These are phyloP conservation scores for Phytophthora boehmeriae DNA, from an alignment of 352 stramenopile species.

Conservation along the genomic window DNA sequence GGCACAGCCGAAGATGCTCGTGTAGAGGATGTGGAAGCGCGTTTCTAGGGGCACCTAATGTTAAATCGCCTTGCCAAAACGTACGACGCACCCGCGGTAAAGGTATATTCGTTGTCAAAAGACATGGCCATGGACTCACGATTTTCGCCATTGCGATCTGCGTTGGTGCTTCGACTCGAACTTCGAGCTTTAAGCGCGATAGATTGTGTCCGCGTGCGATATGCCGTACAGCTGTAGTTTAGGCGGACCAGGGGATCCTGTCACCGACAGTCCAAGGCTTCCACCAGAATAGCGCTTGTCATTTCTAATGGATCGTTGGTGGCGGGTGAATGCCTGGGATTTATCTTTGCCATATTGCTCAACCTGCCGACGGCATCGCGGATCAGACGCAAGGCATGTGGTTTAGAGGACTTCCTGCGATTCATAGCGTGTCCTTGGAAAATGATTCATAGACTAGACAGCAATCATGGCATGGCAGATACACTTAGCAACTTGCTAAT, in stretches of 20 bases:
- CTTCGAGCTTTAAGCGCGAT: background rate
- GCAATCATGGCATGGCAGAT: too few relatives aligned
- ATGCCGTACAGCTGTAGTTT: conserved; percentile 13
- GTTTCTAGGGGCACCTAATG: conserved; percentile 25
- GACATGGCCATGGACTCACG: too few relatives aligned
- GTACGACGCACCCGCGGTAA: conserved; percentile 20
- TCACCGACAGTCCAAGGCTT: too few relatives aligned
- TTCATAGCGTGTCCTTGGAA: too few relatives aligned
- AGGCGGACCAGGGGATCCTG: conserved; percentile 19
- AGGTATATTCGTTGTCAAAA: conserved; percentile 12
- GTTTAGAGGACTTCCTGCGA: too few relatives aligned
- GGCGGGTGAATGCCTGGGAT: conserved; percentile 8
- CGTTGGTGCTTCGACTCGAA: too few relatives aligned
- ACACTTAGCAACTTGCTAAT: too few relatives aligned
- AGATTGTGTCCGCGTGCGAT: conserved; percentile 1
- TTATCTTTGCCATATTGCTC: too few relatives aligned
- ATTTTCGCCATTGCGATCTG: background rate
- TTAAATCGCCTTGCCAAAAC: conserved; percentile 17
- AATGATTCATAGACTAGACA: too few relatives aligned
- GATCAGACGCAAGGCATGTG: too few relatives aligned
- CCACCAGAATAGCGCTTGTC: too few relatives aligned
- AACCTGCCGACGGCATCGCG: too few relatives aligned
- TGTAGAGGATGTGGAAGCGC: conserved; percentile 32
- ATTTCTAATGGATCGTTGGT: conserved; percentile 17
- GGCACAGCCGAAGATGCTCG: conserved; percentile 33